Conservation (phyloP, 805 yeast species). For the Starmerella tilneyi region DNA sequence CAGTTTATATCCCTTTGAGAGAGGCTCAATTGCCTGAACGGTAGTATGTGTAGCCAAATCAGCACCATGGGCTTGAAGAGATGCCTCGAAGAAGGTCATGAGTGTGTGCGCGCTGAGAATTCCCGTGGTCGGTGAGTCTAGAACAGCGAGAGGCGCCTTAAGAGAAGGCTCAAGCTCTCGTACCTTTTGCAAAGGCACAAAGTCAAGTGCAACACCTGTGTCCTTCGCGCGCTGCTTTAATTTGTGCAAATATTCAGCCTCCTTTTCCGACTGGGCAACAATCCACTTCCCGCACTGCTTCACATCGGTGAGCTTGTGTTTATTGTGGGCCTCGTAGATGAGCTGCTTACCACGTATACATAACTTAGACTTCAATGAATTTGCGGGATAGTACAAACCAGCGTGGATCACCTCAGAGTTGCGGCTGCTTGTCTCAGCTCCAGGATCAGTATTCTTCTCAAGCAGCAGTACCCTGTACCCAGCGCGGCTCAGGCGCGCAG, state of each 20-base stretch:
- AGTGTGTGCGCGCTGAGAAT: conserved; percentile 73
- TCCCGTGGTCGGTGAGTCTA: conserved; percentile 75
- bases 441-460: conserved; percentile 57
- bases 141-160: conserved; percentile 47
- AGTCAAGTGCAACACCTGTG: conserved; percentile 50
- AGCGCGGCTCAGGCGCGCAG: conserved; percentile 47
- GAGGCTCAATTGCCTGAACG: conserved; percentile 37
- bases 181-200: conserved; percentile 41
- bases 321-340: conserved; percentile 42
- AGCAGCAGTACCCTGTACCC: conserved; percentile 50
- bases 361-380: conserved; percentile 53
- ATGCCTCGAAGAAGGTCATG: conserved; percentile 47
- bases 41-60: conserved; percentile 54
- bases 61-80: conserved; percentile 49
- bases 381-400: conserved; percentile 68
- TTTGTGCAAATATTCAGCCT: conserved; percentile 47
- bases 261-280: conserved; percentile 65
- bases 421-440: conserved; percentile 77
- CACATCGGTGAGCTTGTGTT: conserved; percentile 44
- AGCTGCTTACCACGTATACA: conserved; percentile 67
- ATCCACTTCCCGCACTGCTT: conserved; percentile 66
- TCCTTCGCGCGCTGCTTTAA: conserved; percentile 42
- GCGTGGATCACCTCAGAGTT: conserved; percentile 93
- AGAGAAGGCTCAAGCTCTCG: conserved; percentile 54
- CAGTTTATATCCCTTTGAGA: conserved; percentile 18